Percentiles rank a stretch among this genome's conserved stretches.
Conservation (phyloP, 1,139 yeast species). For the Lodderomyces parapsilosis region DNA sequence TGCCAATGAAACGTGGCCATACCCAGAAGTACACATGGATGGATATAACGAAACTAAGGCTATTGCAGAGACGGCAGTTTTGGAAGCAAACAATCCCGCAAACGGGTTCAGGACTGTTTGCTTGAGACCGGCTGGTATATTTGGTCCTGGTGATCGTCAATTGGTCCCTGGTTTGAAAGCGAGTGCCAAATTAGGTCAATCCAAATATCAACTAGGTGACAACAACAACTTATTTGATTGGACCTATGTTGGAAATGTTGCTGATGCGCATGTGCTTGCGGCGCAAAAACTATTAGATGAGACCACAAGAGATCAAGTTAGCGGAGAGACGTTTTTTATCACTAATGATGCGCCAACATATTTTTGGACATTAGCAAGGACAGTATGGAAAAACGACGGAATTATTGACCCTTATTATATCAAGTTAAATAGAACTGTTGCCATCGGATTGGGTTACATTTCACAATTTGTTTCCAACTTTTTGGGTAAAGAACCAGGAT, state of each 20-base stretch:
- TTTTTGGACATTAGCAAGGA: slow-evolving; percentile 96
- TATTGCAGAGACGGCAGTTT: slow-evolving; percentile 79
- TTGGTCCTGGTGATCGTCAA: slow-evolving; percentile 98
- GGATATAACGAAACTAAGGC: slow-evolving; percentile 96
- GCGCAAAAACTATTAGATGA: slow-evolving; percentile 67
- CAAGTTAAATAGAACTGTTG: slow-evolving; percentile 69
- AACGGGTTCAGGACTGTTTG: slow-evolving; percentile 74
- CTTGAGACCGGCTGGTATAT: slow-evolving; percentile 94
- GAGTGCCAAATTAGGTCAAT: slow-evolving; percentile 83
- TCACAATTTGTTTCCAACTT: slow-evolving; percentile 72
- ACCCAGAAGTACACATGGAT: slow-evolving; percentile 90
- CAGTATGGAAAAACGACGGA: slow-evolving; percentile 97
- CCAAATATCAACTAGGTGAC: slow-evolving; percentile 90
- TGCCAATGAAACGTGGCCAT: slow-evolving; percentile 94
- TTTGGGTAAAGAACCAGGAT: slow-evolving; percentile 83
- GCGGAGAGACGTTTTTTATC: slow-evolving; percentile 86
- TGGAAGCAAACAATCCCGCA: slow-evolving; percentile 57
- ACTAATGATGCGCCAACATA: slow-evolving; percentile 95
- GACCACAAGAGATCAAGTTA: slow-evolving; percentile 41
- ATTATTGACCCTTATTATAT: slow-evolving; percentile 69
- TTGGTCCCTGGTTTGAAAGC: slow-evolving; percentile 88
- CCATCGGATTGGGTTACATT: slow-evolving; percentile 75
- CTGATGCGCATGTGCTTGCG: slow-evolving; percentile 93
- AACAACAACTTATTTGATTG: slow-evolving; percentile 92
- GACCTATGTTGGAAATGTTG: slow-evolving; percentile 99